Evolutionary conservation across 2,329 filamentous ascomycete species (phyloP).

Genomic region (Colletotrichum plurivorum): DNA sequence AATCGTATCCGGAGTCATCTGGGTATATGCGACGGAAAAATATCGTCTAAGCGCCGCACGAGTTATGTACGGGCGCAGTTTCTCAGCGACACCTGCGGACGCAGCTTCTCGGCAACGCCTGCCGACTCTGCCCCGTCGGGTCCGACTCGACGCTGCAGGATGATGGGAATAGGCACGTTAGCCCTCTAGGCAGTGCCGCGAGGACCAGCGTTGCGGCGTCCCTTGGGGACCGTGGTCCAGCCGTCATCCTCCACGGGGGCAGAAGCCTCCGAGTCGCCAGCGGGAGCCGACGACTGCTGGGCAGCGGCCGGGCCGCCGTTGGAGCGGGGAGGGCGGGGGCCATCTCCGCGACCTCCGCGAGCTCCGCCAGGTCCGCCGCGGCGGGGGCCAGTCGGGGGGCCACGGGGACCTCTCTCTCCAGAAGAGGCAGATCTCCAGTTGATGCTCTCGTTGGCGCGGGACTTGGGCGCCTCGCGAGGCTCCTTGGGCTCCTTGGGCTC

Average conservation of each 20-base stretch:
- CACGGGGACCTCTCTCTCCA: constrained; percentile 63
- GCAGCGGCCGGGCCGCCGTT: constrained; percentile 60
- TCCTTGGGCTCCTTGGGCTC: constrained; percentile 54
- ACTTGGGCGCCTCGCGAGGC: constrained; percentile 61
- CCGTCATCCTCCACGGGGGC: constrained; percentile 69
- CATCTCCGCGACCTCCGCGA: constrained; percentile 61
- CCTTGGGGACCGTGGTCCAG: constrained; percentile 70
- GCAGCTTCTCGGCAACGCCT: constrained; percentile 34
- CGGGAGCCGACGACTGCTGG: constrained; percentile 54
- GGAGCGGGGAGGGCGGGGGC: constrained; percentile 61
- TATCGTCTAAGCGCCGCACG: constrained; percentile 36
- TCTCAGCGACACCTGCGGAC: constrained; percentile 32
- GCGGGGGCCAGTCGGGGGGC: constrained; percentile 58
- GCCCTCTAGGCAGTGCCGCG: constrained; percentile 37
- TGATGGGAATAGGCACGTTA: constrained; percentile 23
- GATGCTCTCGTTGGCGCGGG: constrained; percentile 69
- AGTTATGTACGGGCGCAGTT: constrained; percentile 32
- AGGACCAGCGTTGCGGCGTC: constrained; percentile 41
- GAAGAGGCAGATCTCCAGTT: constrained; percentile 72
- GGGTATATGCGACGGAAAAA: constrained; percentile 39
- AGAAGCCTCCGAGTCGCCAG: constrained; percentile 47
- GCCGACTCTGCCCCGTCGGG: constrained; percentile 27
- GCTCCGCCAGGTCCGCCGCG: constrained; percentile 58
- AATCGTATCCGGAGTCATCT: constrained; percentile 41
- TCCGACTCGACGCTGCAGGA: constrained; percentile 37